Evolutionary conservation across 139 green algal species (phyloP), one percentile per base, ranked within the genome.

Genomic region (Pedinophyceae sp.): DNA sequence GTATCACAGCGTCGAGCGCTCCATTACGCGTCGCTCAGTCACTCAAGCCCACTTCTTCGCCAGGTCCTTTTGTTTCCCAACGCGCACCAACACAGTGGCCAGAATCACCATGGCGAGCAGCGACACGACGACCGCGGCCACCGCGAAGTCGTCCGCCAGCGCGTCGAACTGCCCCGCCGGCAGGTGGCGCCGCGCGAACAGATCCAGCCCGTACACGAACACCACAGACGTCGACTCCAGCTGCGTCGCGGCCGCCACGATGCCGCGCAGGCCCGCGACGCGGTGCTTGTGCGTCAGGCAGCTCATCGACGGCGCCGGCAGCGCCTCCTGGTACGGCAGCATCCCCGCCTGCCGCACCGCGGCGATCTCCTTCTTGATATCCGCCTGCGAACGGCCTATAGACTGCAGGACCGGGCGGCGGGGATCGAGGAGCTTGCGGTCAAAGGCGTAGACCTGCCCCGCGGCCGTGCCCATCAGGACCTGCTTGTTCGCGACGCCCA

Each of bases 251-350:
- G 16, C 27, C 20, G 24, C 30, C 20, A 22, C 17, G 49, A 55
- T 30, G 4, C 29, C 49, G 17, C 49, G 27, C 20, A 55, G n/a
- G 20, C 49, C 49, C 16, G 23, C 49, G 5, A 55, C 49, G 20
- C 34, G 49, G 49, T 55, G 49, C 20, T 16, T 55, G 49, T 55
- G 29, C 20, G 49, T 39, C 4, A 55, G 17, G 22, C 25, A 52
- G 20, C 27, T 52, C 46, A 30, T 20, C 15, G 46, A 22, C 13
- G 46, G 20, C 20, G 27, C 27, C 20, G 46, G 46, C 46, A 52
- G 46, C 20, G 27, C 25, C 17, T 52, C 46, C 20, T 55, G 30
- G 20, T 55, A 30, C 17, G 49, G 20, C 17, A 55, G 30, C 20
- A 29, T 27, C 4, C 23, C 49, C 49, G 27, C 49, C 49, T 55